Evolutionary conservation across 1,284 basidiomycete species (phyloP).

Genomic region (Termitomyces sp.): DNA sequence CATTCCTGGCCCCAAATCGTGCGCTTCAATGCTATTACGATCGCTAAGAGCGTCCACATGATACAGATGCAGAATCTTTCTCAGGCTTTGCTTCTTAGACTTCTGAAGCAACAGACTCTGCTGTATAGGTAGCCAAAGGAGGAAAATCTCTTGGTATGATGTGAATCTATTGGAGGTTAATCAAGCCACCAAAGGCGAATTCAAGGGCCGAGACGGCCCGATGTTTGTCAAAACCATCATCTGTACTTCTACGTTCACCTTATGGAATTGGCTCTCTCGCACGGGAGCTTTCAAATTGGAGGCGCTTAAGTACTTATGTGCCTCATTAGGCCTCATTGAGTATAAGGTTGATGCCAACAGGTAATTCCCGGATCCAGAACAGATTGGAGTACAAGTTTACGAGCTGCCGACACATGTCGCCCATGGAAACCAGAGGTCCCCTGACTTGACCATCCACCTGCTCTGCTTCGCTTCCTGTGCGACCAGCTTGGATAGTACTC

Average conservation of each 20-base stretch:
- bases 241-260: not conserved
- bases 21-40: too few relatives aligned
- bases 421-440: slow-evolving; percentile 17
- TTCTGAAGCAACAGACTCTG: too few relatives aligned
- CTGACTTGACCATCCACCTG: slow-evolving; percentile 4
- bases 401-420: slow-evolving; percentile 9
- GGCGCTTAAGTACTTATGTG: slow-evolving; percentile 3
- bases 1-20: too few relatives aligned
- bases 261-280: not conserved
- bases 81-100: too few relatives aligned
- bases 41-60: too few relatives aligned
- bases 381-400: slow-evolving; percentile 11
- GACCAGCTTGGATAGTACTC: not conserved
- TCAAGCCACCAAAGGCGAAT: too few relatives aligned
- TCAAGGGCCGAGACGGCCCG: slow-evolving; percentile 1
- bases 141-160: too few relatives aligned
- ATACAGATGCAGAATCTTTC: too few relatives aligned
- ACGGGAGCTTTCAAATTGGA: slow-evolving; percentile 1
- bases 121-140: too few relatives aligned
- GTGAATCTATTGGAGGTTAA: too few relatives aligned
- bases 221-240: slow-evolving; percentile 1
- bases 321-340: slow-evolving; percentile 2
- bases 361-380: slow-evolving; percentile 12
- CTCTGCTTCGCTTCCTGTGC: slow-evolving; percentile 3
- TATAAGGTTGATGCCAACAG: slow-evolving; percentile 13